These are phyloP conservation scores for Rhizopogon sp. DNA, from an alignment of 768 basidiomycete species.

Conservation along the genomic window DNA sequence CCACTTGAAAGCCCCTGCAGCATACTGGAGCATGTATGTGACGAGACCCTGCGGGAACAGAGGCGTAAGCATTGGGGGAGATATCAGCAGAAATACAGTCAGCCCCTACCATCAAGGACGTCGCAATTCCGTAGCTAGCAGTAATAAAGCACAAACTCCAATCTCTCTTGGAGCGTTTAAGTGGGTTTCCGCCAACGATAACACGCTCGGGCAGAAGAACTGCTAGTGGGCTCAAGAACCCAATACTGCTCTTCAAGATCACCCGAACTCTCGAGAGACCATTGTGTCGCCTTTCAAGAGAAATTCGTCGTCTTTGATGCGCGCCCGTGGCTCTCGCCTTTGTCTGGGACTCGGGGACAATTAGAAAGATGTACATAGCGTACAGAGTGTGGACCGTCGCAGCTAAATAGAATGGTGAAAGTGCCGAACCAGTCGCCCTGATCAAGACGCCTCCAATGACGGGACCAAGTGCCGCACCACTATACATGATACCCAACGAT, in stretches of 20 bases:
- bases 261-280: background rate
- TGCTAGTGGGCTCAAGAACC: conserved; percentile 68
- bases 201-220: conserved; percentile 48
- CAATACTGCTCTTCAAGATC: conserved; percentile 40
- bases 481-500: conserved; percentile 59
- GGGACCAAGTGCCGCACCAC: conserved; percentile 77
- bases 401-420: conserved; percentile 73
- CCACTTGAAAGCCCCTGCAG: conserved; percentile 59
- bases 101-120: conserved; percentile 36
- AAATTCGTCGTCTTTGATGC: conserved; percentile 6
- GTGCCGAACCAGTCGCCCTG: conserved; percentile 42
- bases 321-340: conserved; percentile 33
- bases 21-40: conserved; percentile 61
- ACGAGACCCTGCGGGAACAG: conserved; percentile 43
- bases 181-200: conserved; percentile 27
- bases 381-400: conserved; percentile 45
- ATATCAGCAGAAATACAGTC: background rate
- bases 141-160: conserved; percentile 64
- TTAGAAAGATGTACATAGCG: conserved; percentile 42
- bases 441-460: conserved; percentile 65
- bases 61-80: background rate
- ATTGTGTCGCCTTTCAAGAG: conserved; percentile 3
- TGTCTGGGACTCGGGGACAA: conserved; percentile 79
- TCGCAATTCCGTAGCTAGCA: conserved; percentile 41
- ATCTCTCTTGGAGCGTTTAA: conserved; percentile 42